phyloP scores from a whole-genome alignment of 1,284 basidiomycete species.

The Naganishia sp. region DNA sequence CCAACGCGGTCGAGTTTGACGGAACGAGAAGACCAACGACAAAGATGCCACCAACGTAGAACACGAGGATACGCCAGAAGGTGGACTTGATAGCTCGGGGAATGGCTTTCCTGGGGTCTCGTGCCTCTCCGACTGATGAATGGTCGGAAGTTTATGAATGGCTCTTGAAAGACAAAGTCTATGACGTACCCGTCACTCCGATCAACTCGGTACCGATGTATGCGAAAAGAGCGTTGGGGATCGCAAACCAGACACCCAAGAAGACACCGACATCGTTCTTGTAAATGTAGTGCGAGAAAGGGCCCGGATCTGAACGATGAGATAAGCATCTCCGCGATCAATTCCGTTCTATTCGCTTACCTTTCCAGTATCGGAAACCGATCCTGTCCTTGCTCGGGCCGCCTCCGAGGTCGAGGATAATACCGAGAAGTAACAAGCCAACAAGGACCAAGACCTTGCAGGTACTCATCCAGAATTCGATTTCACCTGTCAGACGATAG shows the following conservation, averaged over 20 bases:
- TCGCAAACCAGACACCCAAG: constrained; percentile 25
- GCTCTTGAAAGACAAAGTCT: constrained; percentile 28
- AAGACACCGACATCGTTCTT: constrained; percentile 24
- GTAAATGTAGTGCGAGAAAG: constrained; percentile 33
- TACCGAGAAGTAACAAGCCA: constrained; percentile 62
- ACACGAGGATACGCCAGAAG: constrained; percentile 64
- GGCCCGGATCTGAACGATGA: constrained; percentile 57
- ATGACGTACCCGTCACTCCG: constrained; percentile 56
- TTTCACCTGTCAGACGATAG: constrained; percentile 49
- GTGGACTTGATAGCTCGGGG: constrained; percentile 62
- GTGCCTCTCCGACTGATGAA: constrained; percentile 32
- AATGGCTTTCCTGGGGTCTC: constrained; percentile 64
- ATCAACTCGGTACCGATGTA: constrained; percentile 65
- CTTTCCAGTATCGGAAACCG: constrained; percentile 62
- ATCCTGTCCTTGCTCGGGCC: constrained; percentile 65
- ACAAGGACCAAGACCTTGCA: constrained; percentile 63
- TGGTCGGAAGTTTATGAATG: not conserved
- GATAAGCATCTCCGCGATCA: constrained; percentile 38
- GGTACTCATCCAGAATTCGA: constrained; percentile 59
- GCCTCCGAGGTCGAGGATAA: constrained; percentile 66
- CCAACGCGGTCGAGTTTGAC: constrained; percentile 37
- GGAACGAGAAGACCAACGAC: constrained; percentile 66
- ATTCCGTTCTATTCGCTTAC: constrained; percentile 27
- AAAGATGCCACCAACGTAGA: constrained; percentile 61
- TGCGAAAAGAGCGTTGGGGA: constrained; percentile 57